Conservation (phyloP, 129 eudicot species). For the Centella asiatica region DNA sequence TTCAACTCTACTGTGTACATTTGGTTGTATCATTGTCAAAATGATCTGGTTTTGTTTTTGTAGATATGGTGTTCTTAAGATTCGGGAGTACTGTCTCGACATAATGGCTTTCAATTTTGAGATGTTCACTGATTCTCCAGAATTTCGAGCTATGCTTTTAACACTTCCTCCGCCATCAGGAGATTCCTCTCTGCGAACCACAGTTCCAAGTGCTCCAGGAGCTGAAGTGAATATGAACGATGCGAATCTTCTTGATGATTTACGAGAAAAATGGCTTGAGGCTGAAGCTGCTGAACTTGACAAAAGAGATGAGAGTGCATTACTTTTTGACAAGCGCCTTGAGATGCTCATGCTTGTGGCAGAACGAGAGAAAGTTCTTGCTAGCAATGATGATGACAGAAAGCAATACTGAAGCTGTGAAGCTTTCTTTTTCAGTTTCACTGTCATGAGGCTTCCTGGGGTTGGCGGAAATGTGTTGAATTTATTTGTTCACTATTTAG, state of each 20-base stretch:
- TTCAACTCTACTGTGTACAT: background rate
- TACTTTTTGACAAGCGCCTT: constrained; percentile 76
- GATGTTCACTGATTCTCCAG: constrained; percentile 76
- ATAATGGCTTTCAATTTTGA: constrained; percentile 77
- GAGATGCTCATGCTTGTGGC: constrained; percentile 88
- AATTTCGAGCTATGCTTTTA: constrained; percentile 79
- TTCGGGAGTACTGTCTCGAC: constrained; percentile 84
- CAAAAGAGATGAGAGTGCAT: constrained; percentile 78
- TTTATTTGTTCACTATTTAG: too few relatives aligned
- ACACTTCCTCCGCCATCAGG: constrained; percentile 95
- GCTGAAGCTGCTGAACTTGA: constrained; percentile 96
- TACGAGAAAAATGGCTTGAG: constrained; percentile 96
- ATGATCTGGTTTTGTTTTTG: constrained; percentile 6
- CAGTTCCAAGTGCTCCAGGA: constrained; percentile 96
- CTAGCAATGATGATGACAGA: constrained; percentile 5
- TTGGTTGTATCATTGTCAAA: constrained; percentile 1
- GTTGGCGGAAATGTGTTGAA: too few relatives aligned
- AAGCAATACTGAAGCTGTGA: constrained; percentile 1
- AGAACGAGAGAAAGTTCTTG: constrained; percentile 41
- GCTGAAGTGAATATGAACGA: constrained; percentile 51
- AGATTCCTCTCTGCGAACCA: constrained; percentile 75
- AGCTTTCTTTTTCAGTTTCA: background rate
- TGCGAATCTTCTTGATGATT: constrained; percentile 79
- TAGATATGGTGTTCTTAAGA: constrained; percentile 90
- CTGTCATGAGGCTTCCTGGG: too few relatives aligned